phyloP scores from a whole-genome alignment of 202 grass and related monocot species.

The Dendrocalamus latiflorus region DNA sequence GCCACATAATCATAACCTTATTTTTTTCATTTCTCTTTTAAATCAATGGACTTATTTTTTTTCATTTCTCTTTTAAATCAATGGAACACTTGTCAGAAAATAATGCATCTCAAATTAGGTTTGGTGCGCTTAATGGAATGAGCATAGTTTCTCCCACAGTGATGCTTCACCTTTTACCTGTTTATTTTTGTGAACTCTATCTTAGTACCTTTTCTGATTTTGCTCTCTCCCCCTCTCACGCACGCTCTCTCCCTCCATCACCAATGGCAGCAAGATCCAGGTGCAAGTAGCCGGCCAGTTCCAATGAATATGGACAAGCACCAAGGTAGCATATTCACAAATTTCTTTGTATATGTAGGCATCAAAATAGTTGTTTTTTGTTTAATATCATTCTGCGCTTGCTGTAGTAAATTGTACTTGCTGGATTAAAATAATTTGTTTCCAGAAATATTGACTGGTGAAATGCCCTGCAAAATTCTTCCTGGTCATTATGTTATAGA shows the following conservation, averaged over 20 bases:
- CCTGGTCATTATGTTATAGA: not conserved
- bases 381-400: not conserved
- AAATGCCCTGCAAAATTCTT: not conserved
- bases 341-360: conserved; percentile 4
- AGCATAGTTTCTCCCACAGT: not conserved
- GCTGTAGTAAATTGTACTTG: not conserved
- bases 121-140: not conserved
- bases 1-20: not conserved
- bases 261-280: conserved; percentile 44
- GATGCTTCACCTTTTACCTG: not conserved
- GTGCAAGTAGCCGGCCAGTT: conserved; percentile 33
- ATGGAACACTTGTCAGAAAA: not conserved
- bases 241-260: not conserved
- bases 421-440: not conserved
- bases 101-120: not conserved
- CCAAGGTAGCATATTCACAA: conserved; percentile 30
- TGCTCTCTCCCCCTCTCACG: not conserved
- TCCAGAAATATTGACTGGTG: not conserved
- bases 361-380: not conserved
- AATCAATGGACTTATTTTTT: not conserved
- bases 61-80: not conserved
- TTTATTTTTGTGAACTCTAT: conserved; percentile 5
- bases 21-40: not conserved
- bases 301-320: conserved; percentile 31
- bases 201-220: conserved; percentile 12